Conservation (phyloP, 83 land plant genomes). For the Diphasiastrum complanatum region DNA sequence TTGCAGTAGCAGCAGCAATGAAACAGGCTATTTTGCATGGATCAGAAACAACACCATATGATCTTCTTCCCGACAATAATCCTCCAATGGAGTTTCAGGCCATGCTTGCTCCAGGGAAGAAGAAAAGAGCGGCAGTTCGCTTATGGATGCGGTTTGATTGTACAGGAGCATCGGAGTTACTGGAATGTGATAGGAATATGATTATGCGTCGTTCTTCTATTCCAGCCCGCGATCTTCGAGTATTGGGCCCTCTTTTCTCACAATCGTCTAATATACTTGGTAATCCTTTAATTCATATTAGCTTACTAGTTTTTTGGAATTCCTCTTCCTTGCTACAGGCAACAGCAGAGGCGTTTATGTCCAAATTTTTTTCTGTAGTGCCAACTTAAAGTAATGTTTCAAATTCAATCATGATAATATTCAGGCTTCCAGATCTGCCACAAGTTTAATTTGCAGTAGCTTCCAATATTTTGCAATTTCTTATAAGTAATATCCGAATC, state of each 20-base stretch:
- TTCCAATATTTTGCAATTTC: too few relatives aligned
- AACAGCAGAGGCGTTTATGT: neutral
- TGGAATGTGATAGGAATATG: constrained; percentile 69
- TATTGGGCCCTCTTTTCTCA: constrained; percentile 90
- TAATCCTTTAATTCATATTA: constrained; percentile 4
- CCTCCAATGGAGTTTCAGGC: too few relatives aligned
- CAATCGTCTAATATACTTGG: constrained; percentile 91
- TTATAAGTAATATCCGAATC: too few relatives aligned
- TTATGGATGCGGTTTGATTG: constrained; percentile 80
- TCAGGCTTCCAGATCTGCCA: neutral
- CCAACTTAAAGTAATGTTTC: neutral
- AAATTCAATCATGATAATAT: neutral
- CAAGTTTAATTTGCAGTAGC: too few relatives aligned
- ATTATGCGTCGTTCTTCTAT: constrained; percentile 55
- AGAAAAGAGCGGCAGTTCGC: constrained; percentile 62
- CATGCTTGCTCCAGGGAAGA: too few relatives aligned
- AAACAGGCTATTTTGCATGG: too few relatives aligned
- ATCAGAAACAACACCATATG: too few relatives aligned
- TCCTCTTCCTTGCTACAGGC: neutral
- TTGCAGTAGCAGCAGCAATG: too few relatives aligned
- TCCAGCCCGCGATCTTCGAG: constrained; percentile 88
- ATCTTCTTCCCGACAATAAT: too few relatives aligned
- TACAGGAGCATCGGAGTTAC: constrained; percentile 54
- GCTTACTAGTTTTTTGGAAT: neutral
- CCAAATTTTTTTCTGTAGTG: neutral